Evolutionary conservation across 768 basidiomycete genomes (phyloP), one percentile per base, ranked within the genome.

Genomic region (Termitomyces titanicus): DNA sequence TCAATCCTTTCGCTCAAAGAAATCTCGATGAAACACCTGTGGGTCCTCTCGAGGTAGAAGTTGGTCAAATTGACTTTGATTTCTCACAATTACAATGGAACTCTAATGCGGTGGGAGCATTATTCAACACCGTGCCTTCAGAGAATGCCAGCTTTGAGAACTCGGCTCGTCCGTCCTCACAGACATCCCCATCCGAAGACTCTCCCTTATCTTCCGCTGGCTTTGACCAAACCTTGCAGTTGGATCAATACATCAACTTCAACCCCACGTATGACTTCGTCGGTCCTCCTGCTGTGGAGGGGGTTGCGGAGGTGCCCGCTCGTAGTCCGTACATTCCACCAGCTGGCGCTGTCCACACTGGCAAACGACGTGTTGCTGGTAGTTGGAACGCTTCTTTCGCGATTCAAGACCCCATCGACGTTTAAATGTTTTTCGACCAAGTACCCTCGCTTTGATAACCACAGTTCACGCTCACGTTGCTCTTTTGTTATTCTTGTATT

Each of bases 291-390:
- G 39, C 48, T 29, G 55, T 52, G 47, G 53, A 58, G 48, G 64
- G 57, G 20, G 56, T 56, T 13, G 49, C 59, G 15, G 61, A 61
- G 38, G 49, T 56, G 34, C 63, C 63, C 51, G 54, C 65, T 22
- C 65, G 65, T 44, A 39, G 57, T 35, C 57, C 73, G 2, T 86
- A 85, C 58, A 66, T 73, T 0, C 84, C 85, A 5, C 83, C 85
- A 13, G 56, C 81, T 12, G 85, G 82, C 47, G 84, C 84, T 20
- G 64, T 69, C 3, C 61, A 78, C 53, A 74, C 77, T 1, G 74
- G 77, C 9, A 76, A 70, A 24, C 77, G 84, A 39, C 80, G 85
- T 4, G 84, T 81, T 37, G 84, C 66, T 9, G 83, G 70, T 3
- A 79, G 69, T 50, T 86, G 83, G 82, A 73, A 68, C 40, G 59